Evolutionary conservation across 495 filamentous ascomycete species (phyloP), one percentile per base, ranked within the genome.

Genomic region (Immersiella caudata): DNA sequence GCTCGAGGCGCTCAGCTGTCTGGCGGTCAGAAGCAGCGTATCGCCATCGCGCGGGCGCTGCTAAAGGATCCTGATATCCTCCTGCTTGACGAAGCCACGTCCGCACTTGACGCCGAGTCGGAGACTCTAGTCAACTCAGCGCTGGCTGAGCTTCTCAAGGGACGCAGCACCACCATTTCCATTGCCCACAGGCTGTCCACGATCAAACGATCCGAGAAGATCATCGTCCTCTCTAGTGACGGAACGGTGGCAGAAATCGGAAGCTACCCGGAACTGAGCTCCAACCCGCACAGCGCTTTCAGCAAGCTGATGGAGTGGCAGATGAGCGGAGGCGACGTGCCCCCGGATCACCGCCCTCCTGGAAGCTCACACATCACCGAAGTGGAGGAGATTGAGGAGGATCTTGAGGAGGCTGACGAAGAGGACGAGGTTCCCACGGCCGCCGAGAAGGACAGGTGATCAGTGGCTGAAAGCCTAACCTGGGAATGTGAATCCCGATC

Each of bases 241-340:
- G 95, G 95, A 29, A 90, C 82, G 36, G 94, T 98, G 21, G 95
- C 96, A 6, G 93, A 99, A 79, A 88, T 90, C 62, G 95, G 95
- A 56, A 89, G 88, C 40, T 99, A 95, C 74, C 80, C 85, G 16
- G 87, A 93, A 65, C 83, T 99, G 26, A 91, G 88, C 70, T 78
- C 82, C 21, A 87, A 90, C 46, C 84, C 83, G 5, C 79, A 90
- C 25, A 94, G 94, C 49, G 91, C 93, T 7, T 99, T 99, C 75
- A 93, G 87, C 29, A 92, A 91, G 79, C 82, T 99, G 58, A 99
- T 99, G 95, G 93, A 98, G 76, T 99, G 96, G 96, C 95, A 99
- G 80, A 91, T 98, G 86, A 94, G 86, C 69, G 96, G 93, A 16
- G 89, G 90, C 11, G 93, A 96, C 49, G 77, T 79, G 0, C 72